Conservation (phyloP, 176 grass and related monocot species). For the Canna indica region DNA sequence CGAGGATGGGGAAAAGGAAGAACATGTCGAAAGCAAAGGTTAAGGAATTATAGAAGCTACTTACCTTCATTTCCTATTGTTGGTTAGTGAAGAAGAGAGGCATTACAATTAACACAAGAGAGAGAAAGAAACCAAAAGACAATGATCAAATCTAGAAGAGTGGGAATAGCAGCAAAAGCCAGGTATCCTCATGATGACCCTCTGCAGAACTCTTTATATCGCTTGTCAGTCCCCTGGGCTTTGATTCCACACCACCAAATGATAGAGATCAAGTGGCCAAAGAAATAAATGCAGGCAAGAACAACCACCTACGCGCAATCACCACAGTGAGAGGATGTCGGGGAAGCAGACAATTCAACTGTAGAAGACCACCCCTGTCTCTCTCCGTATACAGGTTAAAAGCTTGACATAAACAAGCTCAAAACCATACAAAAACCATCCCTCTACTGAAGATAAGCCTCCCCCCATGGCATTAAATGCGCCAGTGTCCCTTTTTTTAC, state of each 20-base stretch:
- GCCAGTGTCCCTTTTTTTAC: neutral
- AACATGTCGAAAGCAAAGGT: too few species aligned
- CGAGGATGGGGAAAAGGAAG: too few species aligned
- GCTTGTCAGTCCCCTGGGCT: neutral
- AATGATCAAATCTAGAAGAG: neutral
- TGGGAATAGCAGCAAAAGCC: neutral
- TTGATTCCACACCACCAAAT: neutral
- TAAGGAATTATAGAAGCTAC: neutral
- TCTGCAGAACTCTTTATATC: neutral
- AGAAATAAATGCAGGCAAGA: neutral
- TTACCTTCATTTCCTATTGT: too few species aligned
- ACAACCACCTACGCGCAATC: neutral
- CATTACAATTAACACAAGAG: too few species aligned
- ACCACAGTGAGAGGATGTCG: neutral
- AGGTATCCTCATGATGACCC: neutral
- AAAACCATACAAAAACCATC: too few species aligned
- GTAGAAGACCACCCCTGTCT: neutral
- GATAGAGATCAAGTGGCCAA: neutral
- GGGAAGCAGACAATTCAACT: neutral
- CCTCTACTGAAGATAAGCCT: too few species aligned
- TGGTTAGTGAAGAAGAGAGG: too few species aligned
- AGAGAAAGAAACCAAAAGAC: neutral
- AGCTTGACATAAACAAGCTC: too few species aligned
- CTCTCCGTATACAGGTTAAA: too few species aligned
- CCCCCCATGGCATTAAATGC: neutral